Evolutionary conservation across 2,329 filamentous ascomycete genomes (phyloP).

Genomic region (Elsinoe batatas): DNA sequence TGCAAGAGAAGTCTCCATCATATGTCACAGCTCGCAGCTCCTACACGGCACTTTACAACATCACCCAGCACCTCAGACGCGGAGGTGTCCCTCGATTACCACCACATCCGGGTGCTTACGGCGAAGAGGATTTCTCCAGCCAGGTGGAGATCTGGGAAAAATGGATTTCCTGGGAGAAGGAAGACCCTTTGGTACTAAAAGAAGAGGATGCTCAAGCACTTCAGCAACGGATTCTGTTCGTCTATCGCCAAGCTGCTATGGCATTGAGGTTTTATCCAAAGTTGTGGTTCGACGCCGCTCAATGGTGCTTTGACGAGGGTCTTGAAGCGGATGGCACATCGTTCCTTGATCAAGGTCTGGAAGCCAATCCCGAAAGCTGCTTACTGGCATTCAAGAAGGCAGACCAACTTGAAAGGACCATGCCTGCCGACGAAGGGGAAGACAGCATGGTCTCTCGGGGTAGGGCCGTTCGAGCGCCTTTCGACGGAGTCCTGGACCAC

Average conservation of each 20-base stretch:
- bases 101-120: conserved; percentile 75
- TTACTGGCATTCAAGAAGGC: conserved; percentile 81
- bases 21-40: conserved; percentile 96
- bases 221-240: conserved; percentile 72
- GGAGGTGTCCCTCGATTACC: conserved; percentile 72
- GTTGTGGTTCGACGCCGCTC: conserved; percentile 88
- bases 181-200: conserved; percentile 78
- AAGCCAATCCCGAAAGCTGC: conserved; percentile 88
- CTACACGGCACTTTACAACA: conserved; percentile 81
- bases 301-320: conserved; percentile 79
- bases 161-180: conserved; percentile 94
- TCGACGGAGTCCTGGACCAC: conserved; percentile 70
- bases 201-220: conserved; percentile 67
- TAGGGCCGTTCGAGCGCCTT: conserved; percentile 69
- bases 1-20: conserved; percentile 82
- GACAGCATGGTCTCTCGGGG: conserved; percentile 55
- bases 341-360: conserved; percentile 71
- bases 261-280: conserved; percentile 89
- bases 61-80: conserved; percentile 65
- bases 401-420: conserved; percentile 73
- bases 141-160: conserved; percentile 86
- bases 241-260: conserved; percentile 91
- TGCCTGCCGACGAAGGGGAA: conserved; percentile 60
- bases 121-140: conserved; percentile 69
- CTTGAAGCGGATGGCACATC: conserved; percentile 63